Base-by-base conservation (phyloP, 331 rosid genomes). In the Quercus lobata region DNA sequence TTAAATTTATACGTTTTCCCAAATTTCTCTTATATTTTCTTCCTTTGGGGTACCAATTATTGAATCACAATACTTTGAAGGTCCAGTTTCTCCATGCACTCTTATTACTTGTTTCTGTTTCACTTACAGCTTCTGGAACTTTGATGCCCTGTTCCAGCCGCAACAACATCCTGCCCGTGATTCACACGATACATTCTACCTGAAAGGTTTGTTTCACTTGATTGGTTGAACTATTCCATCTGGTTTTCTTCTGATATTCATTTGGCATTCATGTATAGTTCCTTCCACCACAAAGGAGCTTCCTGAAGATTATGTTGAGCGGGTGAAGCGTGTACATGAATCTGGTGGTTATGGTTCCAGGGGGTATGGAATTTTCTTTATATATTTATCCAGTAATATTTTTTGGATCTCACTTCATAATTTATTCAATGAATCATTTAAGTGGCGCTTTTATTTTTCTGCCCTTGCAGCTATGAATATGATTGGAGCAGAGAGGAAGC, bases 121-220 rank as follows among this genome's bases (percentile, higher is more conserved):
- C 83, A 68, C 71, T 68, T 83, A 70, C 91, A 95, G 99, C 90
- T 91, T 93, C 89, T 96, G 97, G 98, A 96, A 96, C 83, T 96
- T 93, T 56, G 99, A 93, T 74, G 87, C 91, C 3, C 91, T 93
- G 84, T 96, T 93, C 96, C 99, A 96, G 87, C 97, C 99, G 18
- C 98, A 96, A 78, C 98, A 93, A 62, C 99, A 95, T 76, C 99
- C 99, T 57, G 99, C 98, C 15, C 94, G 99, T 69, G 99, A 93
- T 89, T 87, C 99, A 14, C 99, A 94, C 27, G 98, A 94, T 80
- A 94, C 96, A 2, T 94, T 94, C 86, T 94, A 90, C 87, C 73
- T 94, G 78, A 81, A 84, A 81, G 83, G 97, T 94, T 35, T 72
- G 69, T 72, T 62, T 61, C 19, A 71, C n/a, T 62, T 74, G 29